Base-by-base conservation (phyloP, 768 basidiomycete genomes). In the Tricholoma terreum region DNA sequence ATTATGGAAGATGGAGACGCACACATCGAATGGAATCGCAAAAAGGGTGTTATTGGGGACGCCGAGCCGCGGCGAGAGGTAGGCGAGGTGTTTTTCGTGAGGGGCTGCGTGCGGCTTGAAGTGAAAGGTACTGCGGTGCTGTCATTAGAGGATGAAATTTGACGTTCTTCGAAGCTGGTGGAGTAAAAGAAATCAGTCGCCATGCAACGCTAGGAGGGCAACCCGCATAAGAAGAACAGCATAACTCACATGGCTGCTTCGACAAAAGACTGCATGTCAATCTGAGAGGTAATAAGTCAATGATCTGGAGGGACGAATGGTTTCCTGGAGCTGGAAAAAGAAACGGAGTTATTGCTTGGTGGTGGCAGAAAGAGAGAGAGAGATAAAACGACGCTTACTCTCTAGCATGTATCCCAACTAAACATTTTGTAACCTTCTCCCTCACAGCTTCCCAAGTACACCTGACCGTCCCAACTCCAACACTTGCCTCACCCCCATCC, bases 31-130 rank as follows among this genome's bases (percentile, higher is more conserved):
- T 0, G 96, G 95, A 55, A 98, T 89, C 4, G 93, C 85, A 73
- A 97, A 97, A 0, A 95, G 96, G 56, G 98, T 90, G 71, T 98
- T 95, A 75, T 98, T 92, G 54, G 98, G 82, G 27, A 98, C 81
- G 2, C 92, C 92, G 2, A 98, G 80, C 6, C 94, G 85, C 0
- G 95, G 96, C 3, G 89, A 88, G 52, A 98, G 75, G 56, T 84
- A 79, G 0, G 89, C 84, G 43, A 89, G 71, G 61, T 90, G 86
- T 5, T 90, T 63, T 87, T 89, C 11, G 84, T 79, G 50, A 56
- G 55, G 2, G 52, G 15, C 1, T 48, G 53, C 1, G 45, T 21
- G 19, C 14, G 24, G 3, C 33, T 15, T 31, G 82, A 72, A 35
- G 69, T 65, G 3, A 19, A 2, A 17, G 24, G 9, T 3, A 42